Percentiles rank a stretch among this genome's conserved stretches.
Conservation (phyloP, 2,329 filamentous ascomycete genomes). For the Trichoderma harzianum region DNA sequence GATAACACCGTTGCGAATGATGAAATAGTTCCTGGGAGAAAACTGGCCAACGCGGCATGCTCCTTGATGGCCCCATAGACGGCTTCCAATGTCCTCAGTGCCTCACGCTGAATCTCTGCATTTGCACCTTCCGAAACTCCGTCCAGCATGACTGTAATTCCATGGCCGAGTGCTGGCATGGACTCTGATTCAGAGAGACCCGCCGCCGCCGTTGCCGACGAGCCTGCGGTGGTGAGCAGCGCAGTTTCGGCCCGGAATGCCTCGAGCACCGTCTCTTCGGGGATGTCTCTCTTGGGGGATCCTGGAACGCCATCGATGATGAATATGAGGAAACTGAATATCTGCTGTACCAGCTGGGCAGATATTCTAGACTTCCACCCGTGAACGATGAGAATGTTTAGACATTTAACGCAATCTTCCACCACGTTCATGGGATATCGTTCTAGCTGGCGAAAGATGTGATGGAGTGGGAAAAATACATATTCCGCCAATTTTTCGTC, state of each 20-base stretch:
- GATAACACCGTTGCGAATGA: constrained; percentile 72
- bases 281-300: constrained; percentile 42
- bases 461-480: constrained; percentile 87
- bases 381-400: constrained; percentile 68
- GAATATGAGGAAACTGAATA: constrained; percentile 80
- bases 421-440: constrained; percentile 67
- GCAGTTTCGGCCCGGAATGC: constrained; percentile 67
- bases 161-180: constrained; percentile 77
- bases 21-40: constrained; percentile 85
- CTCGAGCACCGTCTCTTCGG: constrained; percentile 72
- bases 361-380: constrained; percentile 76
- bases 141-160: constrained; percentile 76
- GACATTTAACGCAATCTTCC: constrained; percentile 72
- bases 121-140: constrained; percentile 63
- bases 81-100: constrained; percentile 60
- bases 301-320: constrained; percentile 71
- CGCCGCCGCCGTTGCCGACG: constrained; percentile 46
- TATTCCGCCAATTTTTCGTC: constrained; percentile 89
- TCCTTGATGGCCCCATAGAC: constrained; percentile 65
- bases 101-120: constrained; percentile 66
- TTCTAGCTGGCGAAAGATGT: constrained; percentile 75
- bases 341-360: constrained; percentile 72
- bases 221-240: constrained; percentile 59
- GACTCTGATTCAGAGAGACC: constrained; percentile 55
- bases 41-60: constrained; percentile 72